Conservation (phyloP, 2,329 filamentous ascomycete genomes). For the Aureobasidium pullulans region DNA sequence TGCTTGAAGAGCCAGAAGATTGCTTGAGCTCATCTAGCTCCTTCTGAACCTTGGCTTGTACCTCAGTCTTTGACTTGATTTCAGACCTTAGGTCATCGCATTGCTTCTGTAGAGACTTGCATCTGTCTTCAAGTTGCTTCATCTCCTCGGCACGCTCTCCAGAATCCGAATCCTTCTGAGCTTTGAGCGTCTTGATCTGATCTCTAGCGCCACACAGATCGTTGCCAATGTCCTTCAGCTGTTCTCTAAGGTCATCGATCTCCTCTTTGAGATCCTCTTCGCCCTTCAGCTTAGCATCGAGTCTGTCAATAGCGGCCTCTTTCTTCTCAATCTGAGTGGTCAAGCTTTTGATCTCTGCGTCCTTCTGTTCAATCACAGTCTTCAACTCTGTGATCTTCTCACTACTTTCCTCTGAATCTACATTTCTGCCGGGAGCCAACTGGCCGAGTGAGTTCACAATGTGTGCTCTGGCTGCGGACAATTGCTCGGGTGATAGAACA, state of each 20-base stretch:
- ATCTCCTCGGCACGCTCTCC: constrained; percentile 23
- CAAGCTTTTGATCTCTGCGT: constrained; percentile 19
- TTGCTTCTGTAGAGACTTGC: constrained; percentile 53
- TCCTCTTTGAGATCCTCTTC: constrained; percentile 75
- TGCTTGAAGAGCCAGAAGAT: constrained; percentile 32
- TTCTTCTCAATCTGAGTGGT: constrained; percentile 44
- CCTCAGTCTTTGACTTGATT: constrained; percentile 14
- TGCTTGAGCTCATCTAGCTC: constrained; percentile 15
- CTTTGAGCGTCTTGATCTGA: constrained; percentile 59
- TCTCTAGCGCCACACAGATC: constrained; percentile 81
- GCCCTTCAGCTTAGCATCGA: constrained; percentile 66
- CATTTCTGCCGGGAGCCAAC: background rate
- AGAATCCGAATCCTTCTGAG: constrained; percentile 45
- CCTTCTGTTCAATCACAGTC: constrained; percentile 14
- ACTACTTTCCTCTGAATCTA: background rate
- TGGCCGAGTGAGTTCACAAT: constrained; percentile 3
- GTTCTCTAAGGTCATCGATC: constrained; percentile 74
- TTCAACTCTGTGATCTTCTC: constrained; percentile 15
- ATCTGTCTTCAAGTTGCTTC: constrained; percentile 21
- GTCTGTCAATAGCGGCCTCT: constrained; percentile 62
- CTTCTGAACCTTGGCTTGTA: constrained; percentile 13
- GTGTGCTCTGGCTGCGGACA: constrained; percentile 3
- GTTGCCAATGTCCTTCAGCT: constrained; percentile 69
- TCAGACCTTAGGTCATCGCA: constrained; percentile 42
- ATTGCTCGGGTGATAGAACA: background rate